phyloP scores from a whole-genome alignment of 176 grass and related monocot species.

The Eragrostis curvula region DNA sequence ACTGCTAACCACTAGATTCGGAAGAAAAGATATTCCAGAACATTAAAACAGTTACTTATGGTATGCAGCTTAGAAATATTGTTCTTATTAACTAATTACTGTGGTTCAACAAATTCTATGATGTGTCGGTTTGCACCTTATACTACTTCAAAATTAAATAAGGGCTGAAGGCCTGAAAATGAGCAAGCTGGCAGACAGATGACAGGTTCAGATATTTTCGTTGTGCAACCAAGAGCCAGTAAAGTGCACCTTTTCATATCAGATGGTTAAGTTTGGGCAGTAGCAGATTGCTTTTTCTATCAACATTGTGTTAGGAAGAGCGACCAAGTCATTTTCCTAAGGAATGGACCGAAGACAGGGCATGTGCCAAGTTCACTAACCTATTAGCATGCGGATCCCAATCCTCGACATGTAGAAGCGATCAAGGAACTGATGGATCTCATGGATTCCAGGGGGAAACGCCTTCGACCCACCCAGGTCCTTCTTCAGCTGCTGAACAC shows the following conservation, averaged over 20 bases:
- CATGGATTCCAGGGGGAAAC: conserved; percentile 56
- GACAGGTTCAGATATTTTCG: conserved; percentile 5
- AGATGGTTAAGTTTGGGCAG: background rate
- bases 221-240: conserved; percentile 11
- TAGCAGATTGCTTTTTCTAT: conserved; percentile 18
- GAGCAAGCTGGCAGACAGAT: conserved; percentile 7
- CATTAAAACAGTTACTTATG: too few relatives aligned
- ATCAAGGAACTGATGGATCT: conserved; percentile 90
- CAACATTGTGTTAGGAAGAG: background rate
- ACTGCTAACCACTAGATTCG: background rate
- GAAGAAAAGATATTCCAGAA: background rate
- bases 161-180: background rate
- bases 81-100: conserved; percentile 5
- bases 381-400: conserved; percentile 97
- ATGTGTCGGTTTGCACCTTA: background rate
- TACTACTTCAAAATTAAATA: conserved; percentile 23
- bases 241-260: conserved; percentile 17
- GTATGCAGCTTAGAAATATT: background rate
- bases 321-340: background rate
- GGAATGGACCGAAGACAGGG: background rate
- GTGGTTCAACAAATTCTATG: background rate
- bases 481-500: conserved; percentile 85
- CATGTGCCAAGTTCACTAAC: conserved; percentile 39
- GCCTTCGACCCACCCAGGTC: conserved; percentile 56
- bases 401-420: conserved; percentile 98